Evolutionary conservation across 805 yeast species (phyloP), one percentile per base, ranked within the genome.

Genomic region (Pichia sporocuriosa): DNA sequence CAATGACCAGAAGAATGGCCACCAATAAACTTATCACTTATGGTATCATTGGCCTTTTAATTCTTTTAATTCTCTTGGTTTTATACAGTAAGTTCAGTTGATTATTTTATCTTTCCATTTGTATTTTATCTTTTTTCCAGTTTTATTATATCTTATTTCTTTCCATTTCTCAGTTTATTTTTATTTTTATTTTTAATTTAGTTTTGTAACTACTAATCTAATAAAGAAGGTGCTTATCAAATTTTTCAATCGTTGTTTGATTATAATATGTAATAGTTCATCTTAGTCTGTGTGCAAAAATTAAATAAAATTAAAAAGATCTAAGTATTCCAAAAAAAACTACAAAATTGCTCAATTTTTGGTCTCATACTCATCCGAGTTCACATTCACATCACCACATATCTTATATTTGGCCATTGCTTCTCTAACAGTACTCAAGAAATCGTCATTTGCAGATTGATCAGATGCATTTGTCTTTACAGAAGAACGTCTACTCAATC

Each of bases 1-100:
- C 85, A 16, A 93, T 93, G 98, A 83, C 95, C 21, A 74, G 97
- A 62, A 69, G 97, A 54, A 72, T 89, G 70, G 87, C 94, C 10
- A 90, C 96, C 6, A 90, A 90, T 63, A 83, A 87, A 61, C 71
- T 89, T 51, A 83, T 90, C 48, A 85, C 95, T 43, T 85, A 87
- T 55, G 94, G 94, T 10, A 90, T 90, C 43, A 90, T 90, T 42
- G 95, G 84, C 6, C 89, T 90, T 16, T 72, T 90, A 55, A 78
- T 90, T 6, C 55, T 90, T 40, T 70, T 90, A 54, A 90, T 90
- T 36, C 66, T 90, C 48, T 68, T 90, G 49, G 96, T 88, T 6
- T 67, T 90, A 42, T 84, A 85, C 37, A 80, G 87, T 58, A 90
- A 90, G 63, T 84, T 87, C 60, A 73, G 77, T 60, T 73, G 77